phyloP scores from a whole-genome alignment of 441 rosid species.

The Syzygium syzygioides region DNA sequence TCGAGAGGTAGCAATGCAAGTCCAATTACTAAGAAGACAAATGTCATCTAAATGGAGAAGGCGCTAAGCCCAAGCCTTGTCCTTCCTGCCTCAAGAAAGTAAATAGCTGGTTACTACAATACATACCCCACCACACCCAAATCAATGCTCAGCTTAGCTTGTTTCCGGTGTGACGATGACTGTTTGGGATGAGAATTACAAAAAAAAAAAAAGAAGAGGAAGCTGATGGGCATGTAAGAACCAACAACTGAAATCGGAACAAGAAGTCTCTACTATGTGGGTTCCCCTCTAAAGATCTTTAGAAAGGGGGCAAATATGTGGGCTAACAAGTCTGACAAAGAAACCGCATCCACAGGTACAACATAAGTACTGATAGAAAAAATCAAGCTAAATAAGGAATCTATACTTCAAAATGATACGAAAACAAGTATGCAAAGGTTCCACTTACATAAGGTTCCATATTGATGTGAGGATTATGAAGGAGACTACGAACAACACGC shows the following conservation, averaged over 20 bases:
- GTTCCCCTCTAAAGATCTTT: neutral
- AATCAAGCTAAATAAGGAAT: neutral
- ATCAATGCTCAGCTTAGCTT: neutral
- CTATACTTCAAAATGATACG: neutral
- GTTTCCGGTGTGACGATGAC: neutral
- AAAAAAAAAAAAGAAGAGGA: neutral
- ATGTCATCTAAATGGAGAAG: neutral
- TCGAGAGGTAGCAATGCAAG: neutral
- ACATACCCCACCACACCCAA: neutral
- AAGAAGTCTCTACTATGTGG: neutral
- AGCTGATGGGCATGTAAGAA: neutral
- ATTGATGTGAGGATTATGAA: slow-evolving; percentile 80
- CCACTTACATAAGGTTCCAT: slow-evolving; percentile 90
- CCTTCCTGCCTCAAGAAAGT: neutral
- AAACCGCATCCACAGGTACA: neutral
- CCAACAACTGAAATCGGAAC: neutral
- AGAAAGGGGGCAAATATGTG: neutral
- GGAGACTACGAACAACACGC: slow-evolving; percentile 84
- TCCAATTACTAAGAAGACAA: neutral
- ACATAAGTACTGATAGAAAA: neutral
- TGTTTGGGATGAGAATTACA: neutral
- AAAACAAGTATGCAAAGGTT: slow-evolving; percentile 4
- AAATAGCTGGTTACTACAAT: neutral
- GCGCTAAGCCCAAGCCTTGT: neutral
- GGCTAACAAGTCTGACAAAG: neutral